Evolutionary conservation across 78 protist species (phyloP), one percentile per base, ranked within the genome.

Genomic region (Speleostelium caveatum): DNA sequence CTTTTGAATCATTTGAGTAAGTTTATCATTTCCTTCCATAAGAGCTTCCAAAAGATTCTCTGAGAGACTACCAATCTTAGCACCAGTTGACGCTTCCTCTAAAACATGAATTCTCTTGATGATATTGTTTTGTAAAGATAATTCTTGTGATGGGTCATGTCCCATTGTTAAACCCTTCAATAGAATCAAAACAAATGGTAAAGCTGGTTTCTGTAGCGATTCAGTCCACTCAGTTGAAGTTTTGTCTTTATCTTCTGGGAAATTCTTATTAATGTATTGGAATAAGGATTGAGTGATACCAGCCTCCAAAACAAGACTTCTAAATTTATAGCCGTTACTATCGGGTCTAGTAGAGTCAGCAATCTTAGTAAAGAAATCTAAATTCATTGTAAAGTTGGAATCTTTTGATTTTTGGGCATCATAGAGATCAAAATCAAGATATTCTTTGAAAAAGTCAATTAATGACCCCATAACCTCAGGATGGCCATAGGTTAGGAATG

Each of bases 401-500:
- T 80, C 89, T 67, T 78, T 78, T 28, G 53, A 21, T 30, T 53
- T 42, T 3, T 30, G 21, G 4, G 21, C 35, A 58, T 80, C 89
- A 33, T 33, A 68, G 28, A n/a, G 45, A 21, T 86, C 24, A 21
- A 49, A 32, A 21, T 62, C 6, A 1, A 76, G 45, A 12, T 1
- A 68, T 0, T 42, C 51, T 2, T 35, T 12, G 33, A 93, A 93
- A 42, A 75, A 75, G 59, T 41, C 86, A 0, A 71, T 75, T 0
- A 92, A 53, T 41, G 5, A 32, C 21, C 41, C 22, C 72, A 86
- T 60, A 19, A 61, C 71, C 17, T 14, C 61, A 17, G 10, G 21
- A 53, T 67, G 74, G 26, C 97, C 94, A 60, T 83, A 87, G 30
- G 97, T 90, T 30, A 95, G 85, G 72, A 95, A 85, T 19, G 96